Evolutionary conservation across 2,329 filamentous ascomycete genomes (phyloP).

Genomic region (Fusarium coffeatum): DNA sequence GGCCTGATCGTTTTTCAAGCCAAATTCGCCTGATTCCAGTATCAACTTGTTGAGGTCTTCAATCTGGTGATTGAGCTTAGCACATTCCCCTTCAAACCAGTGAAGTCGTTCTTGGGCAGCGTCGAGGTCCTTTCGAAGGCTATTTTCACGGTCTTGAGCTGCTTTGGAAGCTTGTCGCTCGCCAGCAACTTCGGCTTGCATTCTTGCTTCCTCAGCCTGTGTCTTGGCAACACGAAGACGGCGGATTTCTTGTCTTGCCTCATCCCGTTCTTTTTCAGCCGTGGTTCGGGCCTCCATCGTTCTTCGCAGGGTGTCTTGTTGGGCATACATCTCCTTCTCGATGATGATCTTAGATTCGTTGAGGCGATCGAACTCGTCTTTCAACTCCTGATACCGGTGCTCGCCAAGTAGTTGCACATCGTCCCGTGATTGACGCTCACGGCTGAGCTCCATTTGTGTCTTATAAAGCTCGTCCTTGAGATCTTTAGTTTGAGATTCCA

Average conservation of each 20-base stretch:
- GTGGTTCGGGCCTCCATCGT: slow-evolving; percentile 83
- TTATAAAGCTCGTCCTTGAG: slow-evolving; percentile 88
- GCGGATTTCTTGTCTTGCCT: slow-evolving; percentile 87
- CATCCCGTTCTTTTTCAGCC: slow-evolving; percentile 88
- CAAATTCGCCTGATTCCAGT: slow-evolving; percentile 88
- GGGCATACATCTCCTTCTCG: slow-evolving; percentile 96
- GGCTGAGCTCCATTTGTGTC: slow-evolving; percentile 87
- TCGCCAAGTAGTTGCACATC: slow-evolving; percentile 92
- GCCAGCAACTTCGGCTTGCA: slow-evolving; percentile 82
- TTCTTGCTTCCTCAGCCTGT: slow-evolving; percentile 84
- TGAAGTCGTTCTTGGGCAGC: slow-evolving; percentile 79
- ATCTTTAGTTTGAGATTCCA: slow-evolving; percentile 88
- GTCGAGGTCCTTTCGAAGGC: slow-evolving; percentile 82
- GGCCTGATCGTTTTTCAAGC: slow-evolving; percentile 88
- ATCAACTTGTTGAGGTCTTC: slow-evolving; percentile 90
- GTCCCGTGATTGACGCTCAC: slow-evolving; percentile 91
- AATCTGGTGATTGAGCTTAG: slow-evolving; percentile 80
- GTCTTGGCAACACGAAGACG: slow-evolving; percentile 85
- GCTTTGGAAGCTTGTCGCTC: slow-evolving; percentile 82
- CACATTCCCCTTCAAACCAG: slow-evolving; percentile 83
- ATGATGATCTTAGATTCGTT: slow-evolving; percentile 97
- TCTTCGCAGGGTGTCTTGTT: slow-evolving; percentile 89
- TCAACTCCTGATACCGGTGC: slow-evolving; percentile 84
- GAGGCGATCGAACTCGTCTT: slow-evolving; percentile 85
- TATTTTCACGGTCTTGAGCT: slow-evolving; percentile 82